These are phyloP conservation scores for Pulveroboletus sp. DNA, from an alignment of 768 basidiomycete species.

Conservation along the genomic window DNA sequence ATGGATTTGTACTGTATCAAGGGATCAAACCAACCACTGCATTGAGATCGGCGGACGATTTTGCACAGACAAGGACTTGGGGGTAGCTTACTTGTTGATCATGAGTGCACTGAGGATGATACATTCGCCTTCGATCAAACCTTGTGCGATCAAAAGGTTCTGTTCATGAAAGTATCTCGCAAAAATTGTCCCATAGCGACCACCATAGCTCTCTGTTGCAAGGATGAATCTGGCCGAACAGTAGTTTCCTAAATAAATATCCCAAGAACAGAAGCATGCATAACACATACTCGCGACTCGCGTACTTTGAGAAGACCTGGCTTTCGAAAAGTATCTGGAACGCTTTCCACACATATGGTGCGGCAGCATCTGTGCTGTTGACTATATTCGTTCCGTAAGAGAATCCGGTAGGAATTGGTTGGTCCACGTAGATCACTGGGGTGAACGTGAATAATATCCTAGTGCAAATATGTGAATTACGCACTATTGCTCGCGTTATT, in stretches of 20 bases:
- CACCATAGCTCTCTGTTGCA: constrained; percentile 66
- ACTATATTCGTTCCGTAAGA: constrained; percentile 56
- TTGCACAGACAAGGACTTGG: no score
- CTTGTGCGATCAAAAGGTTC: constrained; percentile 48
- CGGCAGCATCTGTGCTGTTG: constrained; percentile 49
- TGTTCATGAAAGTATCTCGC: constrained; percentile 65
- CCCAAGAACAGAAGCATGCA: neutral
- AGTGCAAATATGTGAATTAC: constrained; percentile 15
- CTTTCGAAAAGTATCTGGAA: constrained; percentile 66
- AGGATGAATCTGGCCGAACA: constrained; percentile 57
- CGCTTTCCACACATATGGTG: constrained; percentile 57
- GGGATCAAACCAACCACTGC: constrained; percentile 66
- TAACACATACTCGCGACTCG: constrained; percentile 48
- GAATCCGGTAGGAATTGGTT: constrained; percentile 66
- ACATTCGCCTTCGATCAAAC: constrained; percentile 45
- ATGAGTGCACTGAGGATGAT: constrained; percentile 58
- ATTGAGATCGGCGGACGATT: neutral
- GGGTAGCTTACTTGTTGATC: constrained; percentile 54
- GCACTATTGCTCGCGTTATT: constrained; percentile 65
- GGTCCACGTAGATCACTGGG: constrained; percentile 68
- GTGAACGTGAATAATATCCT: neutral
- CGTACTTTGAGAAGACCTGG: constrained; percentile 46
- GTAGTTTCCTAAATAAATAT: neutral
- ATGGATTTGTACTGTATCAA: constrained; percentile 63
- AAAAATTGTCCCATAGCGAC: constrained; percentile 64